Evolutionary conservation across 2,329 filamentous ascomycete species (phyloP).

Genomic region (Metarhizium humberi): DNA sequence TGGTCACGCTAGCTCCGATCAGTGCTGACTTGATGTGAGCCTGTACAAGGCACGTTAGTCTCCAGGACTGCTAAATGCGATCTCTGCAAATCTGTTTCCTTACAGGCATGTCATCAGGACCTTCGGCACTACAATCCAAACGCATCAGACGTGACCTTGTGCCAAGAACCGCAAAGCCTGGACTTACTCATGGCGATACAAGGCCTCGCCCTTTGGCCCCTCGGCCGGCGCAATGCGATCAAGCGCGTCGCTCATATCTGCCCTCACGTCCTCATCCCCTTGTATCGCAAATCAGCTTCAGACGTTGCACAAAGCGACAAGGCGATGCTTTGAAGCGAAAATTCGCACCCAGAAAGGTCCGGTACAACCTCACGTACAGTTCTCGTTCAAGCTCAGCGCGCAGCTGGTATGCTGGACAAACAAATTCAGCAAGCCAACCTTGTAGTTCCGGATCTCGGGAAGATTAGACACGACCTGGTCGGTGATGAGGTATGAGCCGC

Average conservation of each 20-base stretch:
- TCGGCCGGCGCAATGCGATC: slow-evolving; percentile 77
- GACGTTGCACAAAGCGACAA: no score
- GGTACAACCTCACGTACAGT: slow-evolving; percentile 37
- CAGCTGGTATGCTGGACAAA: slow-evolving; percentile 96
- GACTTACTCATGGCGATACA: slow-evolving; percentile 64
- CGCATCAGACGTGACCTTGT: background rate
- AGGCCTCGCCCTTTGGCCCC: slow-evolving; percentile 59
- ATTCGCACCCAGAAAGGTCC: no score
- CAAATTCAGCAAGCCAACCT: slow-evolving; percentile 75
- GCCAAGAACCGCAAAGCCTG: background rate
- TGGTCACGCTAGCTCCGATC: slow-evolving; percentile 78
- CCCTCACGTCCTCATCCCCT: slow-evolving; percentile 71
- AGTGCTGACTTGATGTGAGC: slow-evolving; percentile 91
- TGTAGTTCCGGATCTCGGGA: slow-evolving; percentile 75
- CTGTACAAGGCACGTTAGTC: slow-evolving; percentile 25
- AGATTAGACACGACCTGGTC: slow-evolving; percentile 60
- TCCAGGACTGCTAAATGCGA: background rate
- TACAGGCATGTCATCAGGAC: slow-evolving; percentile 88
- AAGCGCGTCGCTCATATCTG: slow-evolving; percentile 88
- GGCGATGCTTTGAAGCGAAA: no score
- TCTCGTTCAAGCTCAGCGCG: slow-evolving; percentile 87
- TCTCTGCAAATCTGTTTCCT: slow-evolving; percentile 6
- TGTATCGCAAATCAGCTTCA: background rate
- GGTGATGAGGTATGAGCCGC: slow-evolving; percentile 86
- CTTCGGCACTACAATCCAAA: slow-evolving; percentile 54